Percentiles rank a stretch among this genome's conserved stretches.
Conservation (phyloP, 2,329 filamentous ascomycete genomes). For the Hawksworthiomyces lignivorus region DNA sequence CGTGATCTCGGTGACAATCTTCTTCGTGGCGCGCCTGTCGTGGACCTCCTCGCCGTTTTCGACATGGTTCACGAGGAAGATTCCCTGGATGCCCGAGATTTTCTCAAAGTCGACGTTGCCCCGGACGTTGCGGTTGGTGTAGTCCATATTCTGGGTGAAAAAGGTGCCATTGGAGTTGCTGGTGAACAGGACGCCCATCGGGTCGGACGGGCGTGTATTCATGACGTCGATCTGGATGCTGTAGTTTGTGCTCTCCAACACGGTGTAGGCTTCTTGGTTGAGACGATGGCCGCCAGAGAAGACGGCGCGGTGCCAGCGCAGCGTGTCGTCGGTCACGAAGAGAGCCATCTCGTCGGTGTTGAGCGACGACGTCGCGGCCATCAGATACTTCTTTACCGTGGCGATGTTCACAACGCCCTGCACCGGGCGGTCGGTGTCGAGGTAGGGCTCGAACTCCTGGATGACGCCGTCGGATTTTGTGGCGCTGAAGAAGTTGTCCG, state of each 20-base stretch:
- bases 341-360: constrained; percentile 86
- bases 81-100: constrained; percentile 81
- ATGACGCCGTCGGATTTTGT: constrained; percentile 35
- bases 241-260: constrained; percentile 94
- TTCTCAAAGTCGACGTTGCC: constrained; percentile 94
- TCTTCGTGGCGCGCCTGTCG: constrained; percentile 47
- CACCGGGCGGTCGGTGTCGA: constrained; percentile 67
- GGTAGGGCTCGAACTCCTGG: constrained; percentile 64
- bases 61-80: constrained; percentile 84
- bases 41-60: constrained; percentile 75
- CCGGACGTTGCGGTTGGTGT: constrained; percentile 73
- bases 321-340: constrained; percentile 77
- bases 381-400: constrained; percentile 75
- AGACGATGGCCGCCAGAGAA: constrained; percentile 76
- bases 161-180: constrained; percentile 98
- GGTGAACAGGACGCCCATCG: constrained; percentile 84
- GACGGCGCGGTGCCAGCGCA: constrained; percentile 83
- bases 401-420: constrained; percentile 76
- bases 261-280: constrained; percentile 81
- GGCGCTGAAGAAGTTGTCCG: constrained; percentile 71
- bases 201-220: constrained; percentile 54
- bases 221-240: constrained; percentile 95
- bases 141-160: constrained; percentile 83
- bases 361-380: constrained; percentile 72
- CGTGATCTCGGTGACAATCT: constrained; percentile 73